phyloP scores from a whole-genome alignment of 305 asterid species.

The Stenogyne calaminthoides region DNA sequence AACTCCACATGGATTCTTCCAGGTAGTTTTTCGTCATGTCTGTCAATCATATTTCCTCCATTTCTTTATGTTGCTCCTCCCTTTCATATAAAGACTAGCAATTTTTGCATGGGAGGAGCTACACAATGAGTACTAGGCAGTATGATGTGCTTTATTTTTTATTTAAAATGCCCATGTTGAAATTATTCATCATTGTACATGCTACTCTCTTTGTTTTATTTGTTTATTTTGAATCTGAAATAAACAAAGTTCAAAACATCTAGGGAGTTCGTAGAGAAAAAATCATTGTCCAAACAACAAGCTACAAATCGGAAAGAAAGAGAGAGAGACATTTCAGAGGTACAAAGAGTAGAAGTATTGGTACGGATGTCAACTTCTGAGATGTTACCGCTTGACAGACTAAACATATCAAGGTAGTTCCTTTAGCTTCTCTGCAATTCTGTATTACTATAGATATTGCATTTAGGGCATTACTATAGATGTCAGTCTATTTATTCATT shows the following conservation, averaged over 20 bases:
- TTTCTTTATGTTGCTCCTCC: slow-evolving; percentile 11
- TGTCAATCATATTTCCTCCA: slow-evolving; percentile 17
- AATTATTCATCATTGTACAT: slow-evolving; percentile 1
- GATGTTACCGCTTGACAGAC: slow-evolving; percentile 32
- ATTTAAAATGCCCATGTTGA: not conserved
- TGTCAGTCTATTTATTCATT: slow-evolving; percentile 2
- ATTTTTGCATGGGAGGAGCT: not conserved
- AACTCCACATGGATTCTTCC: slow-evolving; percentile 51
- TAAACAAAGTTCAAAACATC: slow-evolving; percentile 13
- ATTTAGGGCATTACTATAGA: slow-evolving; percentile 7
- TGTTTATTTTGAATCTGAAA: slow-evolving; percentile 8
- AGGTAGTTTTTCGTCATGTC: slow-evolving; percentile 46
- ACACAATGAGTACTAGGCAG: not conserved
- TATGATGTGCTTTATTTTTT: not conserved
- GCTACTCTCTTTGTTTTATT: slow-evolving; percentile 1
- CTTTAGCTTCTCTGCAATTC: slow-evolving; percentile 17
- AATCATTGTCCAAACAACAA: slow-evolving; percentile 21
- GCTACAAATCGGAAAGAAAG: slow-evolving; percentile 31
- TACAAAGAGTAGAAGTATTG: slow-evolving; percentile 31
- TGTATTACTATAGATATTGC: not conserved
- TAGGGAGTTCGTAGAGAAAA: slow-evolving; percentile 32
- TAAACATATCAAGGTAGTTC: slow-evolving; percentile 38
- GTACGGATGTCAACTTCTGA: slow-evolving; percentile 40
- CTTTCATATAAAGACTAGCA: not conserved
- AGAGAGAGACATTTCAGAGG: slow-evolving; percentile 27